Evolutionary conservation across 2,329 filamentous ascomycete species (phyloP), one percentile per base, ranked within the genome.

Genomic region (Tolypocladium pustulatum): DNA sequence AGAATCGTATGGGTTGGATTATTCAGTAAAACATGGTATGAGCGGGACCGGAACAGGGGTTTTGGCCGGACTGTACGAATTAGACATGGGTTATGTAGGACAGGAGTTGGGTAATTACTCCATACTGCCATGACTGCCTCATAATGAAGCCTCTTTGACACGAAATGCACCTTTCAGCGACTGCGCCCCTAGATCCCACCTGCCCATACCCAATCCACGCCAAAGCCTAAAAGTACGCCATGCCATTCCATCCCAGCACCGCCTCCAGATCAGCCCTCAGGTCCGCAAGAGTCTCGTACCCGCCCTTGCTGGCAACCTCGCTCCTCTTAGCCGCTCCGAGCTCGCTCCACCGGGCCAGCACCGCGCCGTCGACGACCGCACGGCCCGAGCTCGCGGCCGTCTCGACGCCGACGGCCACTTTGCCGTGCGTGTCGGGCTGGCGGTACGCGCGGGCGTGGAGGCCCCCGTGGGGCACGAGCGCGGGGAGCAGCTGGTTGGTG

Each of bases 361-460:
- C 68, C n/a, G 80, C 81, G 0, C 91, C 91, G 69, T 97, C 92
- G 4, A 97, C 81, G 56, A 95, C 81, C 2, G 83, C 85, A 22
- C 89, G 77, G 1, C 82, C 83, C 0, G 80, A 82, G 0, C 80
- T 81, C 3, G 64, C 59, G 64, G 75, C 82, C 59, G 78, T 79
- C 56, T 86, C 83, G 1, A 86, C 81, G 17, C 78, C 82, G 0
- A 82, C 72, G 8, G 59, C 53, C 58, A 73, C 67, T 13, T 10
- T 71, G 81, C 70, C 69, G 79, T 79, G 63, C 73, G 71, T 41
- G 12, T 64, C 80, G 70, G 66, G 83, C 54, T 77, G 77, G 17
- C 94, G 82, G 73, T 93, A 90, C 0, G 86, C 90, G 58, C 89
- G 85, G 2, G 91, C 88, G 72, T 97, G 97, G 55, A 97, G 78